Percentiles rank a stretch among this genome's conserved stretches.
phyloP scores from a whole-genome alignment of 2,329 filamentous ascomycete species.

The Aschersonia sp. region DNA sequence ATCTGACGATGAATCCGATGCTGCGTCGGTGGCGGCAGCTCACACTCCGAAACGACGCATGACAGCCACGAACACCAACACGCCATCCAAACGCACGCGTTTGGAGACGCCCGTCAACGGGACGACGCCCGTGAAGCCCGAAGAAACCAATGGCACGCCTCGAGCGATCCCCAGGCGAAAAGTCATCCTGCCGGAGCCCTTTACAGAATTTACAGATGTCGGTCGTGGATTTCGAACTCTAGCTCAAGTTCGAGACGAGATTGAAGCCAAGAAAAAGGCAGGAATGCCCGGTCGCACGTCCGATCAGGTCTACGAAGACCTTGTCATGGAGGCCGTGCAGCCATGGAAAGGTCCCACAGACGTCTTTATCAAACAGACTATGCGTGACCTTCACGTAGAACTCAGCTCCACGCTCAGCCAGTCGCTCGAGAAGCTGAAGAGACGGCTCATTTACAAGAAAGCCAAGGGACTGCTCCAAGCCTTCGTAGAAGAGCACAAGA shows the following conservation, averaged over 20 bases:
- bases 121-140: conserved; percentile 18
- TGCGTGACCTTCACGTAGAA: conserved; percentile 29
- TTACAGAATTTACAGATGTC: conserved; percentile 21
- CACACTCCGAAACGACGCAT: not conserved
- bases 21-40: conserved; percentile 7
- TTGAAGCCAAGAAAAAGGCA: conserved; percentile 36
- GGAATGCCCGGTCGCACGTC: conserved; percentile 46
- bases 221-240: conserved; percentile 30
- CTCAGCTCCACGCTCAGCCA: conserved; percentile 30
- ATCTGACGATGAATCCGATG: conserved; percentile 23
- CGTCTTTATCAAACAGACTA: conserved; percentile 30
- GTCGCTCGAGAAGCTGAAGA: conserved; percentile 31
- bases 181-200: conserved; percentile 17
- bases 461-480: conserved; percentile 25
- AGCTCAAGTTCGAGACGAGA: conserved; percentile 36
- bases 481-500: conserved; percentile 27
- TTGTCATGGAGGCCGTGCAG: conserved; percentile 40
- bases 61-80: conserved; percentile 3
- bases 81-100: conserved; percentile 15
- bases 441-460: conserved; percentile 34
- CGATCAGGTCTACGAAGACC: conserved; percentile 42
- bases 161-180: conserved; percentile 4
- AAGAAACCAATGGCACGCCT: conserved; percentile 17
- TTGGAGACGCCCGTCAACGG: conserved; percentile 7
- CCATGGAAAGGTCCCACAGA: conserved; percentile 43